Evolutionary conservation across 108 stramenopile species (phyloP), one percentile per base, ranked within the genome.

Genomic region (Skeletonema potamos): DNA sequence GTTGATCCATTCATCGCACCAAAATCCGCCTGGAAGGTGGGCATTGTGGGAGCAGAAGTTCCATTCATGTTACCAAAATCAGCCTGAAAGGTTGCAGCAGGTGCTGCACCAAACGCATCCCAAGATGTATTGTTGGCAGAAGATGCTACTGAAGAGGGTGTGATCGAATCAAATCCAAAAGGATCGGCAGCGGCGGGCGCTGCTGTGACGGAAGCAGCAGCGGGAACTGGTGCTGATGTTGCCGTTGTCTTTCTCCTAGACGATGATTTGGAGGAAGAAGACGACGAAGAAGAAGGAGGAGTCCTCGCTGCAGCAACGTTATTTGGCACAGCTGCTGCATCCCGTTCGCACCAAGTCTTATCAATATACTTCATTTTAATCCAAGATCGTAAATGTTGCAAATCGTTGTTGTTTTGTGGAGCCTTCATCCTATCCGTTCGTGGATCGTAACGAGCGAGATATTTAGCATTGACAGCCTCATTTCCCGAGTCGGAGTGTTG

Each of bases 331-430:
- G 46, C 44, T 18, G 32, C 72, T 22, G 28, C 68, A 13, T 28
- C 67, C 2, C 66, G 27, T 17, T 36, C 67, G 56, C 66, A 84
- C 90, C 91, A 94, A 20, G 72, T 64, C 55, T 86, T 89, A 32
- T 89, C 90, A 27, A 77, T 55, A 62, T 94, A 94, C 73, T 92
- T 92, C 39, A 69, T 64, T 13, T 77, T 82, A 63, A 94, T 90
- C 93, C 93, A 94, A 12, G 82, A 68, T 0, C 87, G 62, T 26
- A 94, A 59, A 36, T 78, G 76, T 24, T 86, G 75, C 65, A 82
- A 68, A 61, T 94, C 81, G 33, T 70, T 64, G 74, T 88, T 92
- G 48, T 88, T 82, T 13, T 68, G 27, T 4, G 92, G 92, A 29
- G 76, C 69, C 33, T 79, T 79, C 60, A 89, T 68, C 12, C 87